A percentile compares a stretch with the other conserved stretches of the same genome.
These are phyloP conservation scores for Withania somnifera DNA, from an alignment of 305 asterid species.

Conservation along the genomic window DNA sequence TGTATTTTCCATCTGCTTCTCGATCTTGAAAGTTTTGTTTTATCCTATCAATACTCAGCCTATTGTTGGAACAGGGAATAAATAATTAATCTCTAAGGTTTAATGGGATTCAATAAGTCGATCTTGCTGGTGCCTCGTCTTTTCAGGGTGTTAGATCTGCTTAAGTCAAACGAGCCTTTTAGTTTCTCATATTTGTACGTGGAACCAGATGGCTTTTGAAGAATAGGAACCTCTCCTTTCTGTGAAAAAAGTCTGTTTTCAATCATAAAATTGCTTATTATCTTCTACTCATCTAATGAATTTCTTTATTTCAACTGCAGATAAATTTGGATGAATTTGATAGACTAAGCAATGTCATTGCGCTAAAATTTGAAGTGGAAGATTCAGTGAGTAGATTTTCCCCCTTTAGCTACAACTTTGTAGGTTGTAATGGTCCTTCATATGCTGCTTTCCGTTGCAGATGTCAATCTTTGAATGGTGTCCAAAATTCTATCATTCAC, in stretches of 20 bases:
- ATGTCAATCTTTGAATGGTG: slow-evolving; percentile 50
- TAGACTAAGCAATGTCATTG: slow-evolving; percentile 74
- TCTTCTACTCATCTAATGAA: neutral
- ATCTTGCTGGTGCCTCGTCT: neutral
- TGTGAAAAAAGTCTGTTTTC: neutral
- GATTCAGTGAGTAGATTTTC: slow-evolving; percentile 43
- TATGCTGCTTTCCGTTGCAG: slow-evolving; percentile 23
- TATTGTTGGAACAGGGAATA: neutral
- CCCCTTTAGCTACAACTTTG: slow-evolving; percentile 2
- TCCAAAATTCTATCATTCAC: slow-evolving; percentile 57
- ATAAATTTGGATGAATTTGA: slow-evolving; percentile 72
- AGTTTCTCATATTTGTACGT: neutral
- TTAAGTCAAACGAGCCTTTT: neutral
- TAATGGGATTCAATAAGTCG: neutral
- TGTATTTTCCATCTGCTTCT: neutral
- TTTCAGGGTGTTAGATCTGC: neutral
- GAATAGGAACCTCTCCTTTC: neutral
- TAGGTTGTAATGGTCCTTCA: neutral
- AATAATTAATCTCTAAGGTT: neutral
- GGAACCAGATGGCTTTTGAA: neutral
- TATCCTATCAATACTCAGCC: neutral
- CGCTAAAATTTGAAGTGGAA: slow-evolving; percentile 79
- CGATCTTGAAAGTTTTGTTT: neutral
- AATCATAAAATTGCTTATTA: neutral
- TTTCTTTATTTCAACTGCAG: slow-evolving; percentile 21